phyloP scores from a whole-genome alignment of 345 rosid genomes.

The Raphanus raphanistrum region DNA sequence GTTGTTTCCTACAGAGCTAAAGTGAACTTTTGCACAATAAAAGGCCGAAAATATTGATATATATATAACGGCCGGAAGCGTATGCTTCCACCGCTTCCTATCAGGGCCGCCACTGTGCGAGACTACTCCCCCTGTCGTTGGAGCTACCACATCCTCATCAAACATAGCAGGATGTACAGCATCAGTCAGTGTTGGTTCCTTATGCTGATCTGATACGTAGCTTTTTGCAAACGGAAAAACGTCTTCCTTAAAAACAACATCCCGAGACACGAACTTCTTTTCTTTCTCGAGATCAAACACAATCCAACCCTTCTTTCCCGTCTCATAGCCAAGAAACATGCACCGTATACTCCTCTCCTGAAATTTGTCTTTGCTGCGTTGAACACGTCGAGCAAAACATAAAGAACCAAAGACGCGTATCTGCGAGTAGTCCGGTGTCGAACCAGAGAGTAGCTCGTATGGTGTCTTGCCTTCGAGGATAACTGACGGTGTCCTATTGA shows the following conservation, averaged over 20 bases:
- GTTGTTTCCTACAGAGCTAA: too few relatives aligned
- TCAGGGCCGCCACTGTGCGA: too few relatives aligned
- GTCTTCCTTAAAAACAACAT: background rate
- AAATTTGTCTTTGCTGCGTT: background rate
- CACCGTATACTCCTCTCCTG: background rate
- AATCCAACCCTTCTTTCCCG: background rate
- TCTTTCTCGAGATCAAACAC: background rate
- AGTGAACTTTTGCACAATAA: too few relatives aligned
- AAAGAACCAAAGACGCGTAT: background rate
- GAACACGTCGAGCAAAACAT: background rate
- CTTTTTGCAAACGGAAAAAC: background rate
- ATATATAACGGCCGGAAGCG: too few relatives aligned
- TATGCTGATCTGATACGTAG: background rate
- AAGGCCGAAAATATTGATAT: too few relatives aligned
- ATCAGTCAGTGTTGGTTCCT: too few relatives aligned
- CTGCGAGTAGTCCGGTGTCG: background rate
- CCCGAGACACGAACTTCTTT: background rate
- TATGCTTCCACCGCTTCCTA: too few relatives aligned
- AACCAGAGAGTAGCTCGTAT: background rate
- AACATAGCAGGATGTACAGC: too few relatives aligned
- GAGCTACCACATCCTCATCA: too few relatives aligned
- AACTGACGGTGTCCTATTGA: background rate
- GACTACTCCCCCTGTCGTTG: too few relatives aligned
- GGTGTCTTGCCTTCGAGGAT: background rate
- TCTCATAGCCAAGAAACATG: background rate